Evolutionary conservation across 2,329 filamentous ascomycete species (phyloP).

Genomic region (Fonsecaea monophora): DNA sequence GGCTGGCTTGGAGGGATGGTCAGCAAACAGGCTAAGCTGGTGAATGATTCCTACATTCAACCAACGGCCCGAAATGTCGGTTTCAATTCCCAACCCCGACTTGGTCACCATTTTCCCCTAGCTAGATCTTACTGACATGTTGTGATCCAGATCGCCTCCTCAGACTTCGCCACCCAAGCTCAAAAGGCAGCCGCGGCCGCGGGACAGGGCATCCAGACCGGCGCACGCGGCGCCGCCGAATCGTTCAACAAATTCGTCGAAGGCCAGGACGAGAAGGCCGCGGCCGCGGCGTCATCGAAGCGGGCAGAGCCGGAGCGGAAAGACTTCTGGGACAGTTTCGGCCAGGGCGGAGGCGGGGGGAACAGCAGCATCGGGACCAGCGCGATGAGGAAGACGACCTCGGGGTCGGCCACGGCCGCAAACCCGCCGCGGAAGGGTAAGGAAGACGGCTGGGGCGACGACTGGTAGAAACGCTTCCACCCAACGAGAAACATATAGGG

Average conservation of each 20-base stretch:
- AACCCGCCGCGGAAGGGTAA: slow-evolving; percentile 50
- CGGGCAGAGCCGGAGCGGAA: slow-evolving; percentile 69
- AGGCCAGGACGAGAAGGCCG: slow-evolving; percentile 60
- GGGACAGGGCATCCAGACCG: slow-evolving; percentile 68
- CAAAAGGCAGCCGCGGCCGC: slow-evolving; percentile 61
- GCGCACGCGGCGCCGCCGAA: slow-evolving; percentile 77
- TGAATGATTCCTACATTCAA: slow-evolving; percentile 90
- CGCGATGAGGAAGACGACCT: slow-evolving; percentile 63
- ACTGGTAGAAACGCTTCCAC: slow-evolving; percentile 45
- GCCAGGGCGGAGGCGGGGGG: slow-evolving; percentile 35
- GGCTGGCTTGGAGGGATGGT: slow-evolving; percentile 92
- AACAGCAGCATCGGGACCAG: slow-evolving; percentile 64
- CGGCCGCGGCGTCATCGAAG: slow-evolving; percentile 42
- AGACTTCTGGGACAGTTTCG: slow-evolving; percentile 91
- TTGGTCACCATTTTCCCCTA: neutral
- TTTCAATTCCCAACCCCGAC: slow-evolving; percentile 11
- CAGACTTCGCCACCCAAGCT: slow-evolving; percentile 76
- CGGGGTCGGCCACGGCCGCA: slow-evolving; percentile 37
- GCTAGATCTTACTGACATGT: neutral
- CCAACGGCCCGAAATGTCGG: slow-evolving; percentile 86
- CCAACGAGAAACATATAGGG: too few relatives aligned
- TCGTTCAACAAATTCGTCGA: slow-evolving; percentile 88
- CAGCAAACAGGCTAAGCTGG: slow-evolving; percentile 85
- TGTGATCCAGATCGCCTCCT: slow-evolving; percentile 71
- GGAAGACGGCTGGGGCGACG: slow-evolving; percentile 65